Evolutionary conservation across 345 rosid genomes (phyloP), one percentile per base, ranked within the genome.

Genomic region (Diplotaxis tenuifolia): DNA sequence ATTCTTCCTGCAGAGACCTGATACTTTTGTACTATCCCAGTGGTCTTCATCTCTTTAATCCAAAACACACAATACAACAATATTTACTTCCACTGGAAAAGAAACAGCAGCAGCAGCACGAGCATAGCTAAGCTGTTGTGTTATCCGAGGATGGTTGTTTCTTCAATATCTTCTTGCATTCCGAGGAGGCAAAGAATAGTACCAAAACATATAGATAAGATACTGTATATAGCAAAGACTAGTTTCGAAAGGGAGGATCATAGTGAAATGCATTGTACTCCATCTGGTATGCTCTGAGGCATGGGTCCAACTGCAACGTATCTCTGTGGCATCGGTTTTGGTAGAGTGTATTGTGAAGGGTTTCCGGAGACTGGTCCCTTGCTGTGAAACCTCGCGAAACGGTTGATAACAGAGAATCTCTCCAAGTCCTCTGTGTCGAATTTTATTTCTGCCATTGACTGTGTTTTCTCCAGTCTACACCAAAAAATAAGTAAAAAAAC

Each of bases 381-480:
- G 67, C 79, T 81, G 77, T 92, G 97, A 74, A 88, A 92, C 85
- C 79, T 87, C n/a, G 97, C 96, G 73, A 92, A 92, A 7, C 97
- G 91, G 78, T 92, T 92, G 70, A 89, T 87, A 74, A 89, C 86
- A 23, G 89, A 79, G 81, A 80, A 85, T 72, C 82, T 86, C 77
- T 89, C 97, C 79, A 89, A 45, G 54, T 92, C 97, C 72, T 86
- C 89, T 38, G 81, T 84, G 83, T 92, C 97, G 72, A 85, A 73
- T 78, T 80, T 81, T 75, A 92, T 34, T 75, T 89, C 92, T 25
- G 79, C 57, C 22, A 86, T 65, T 21, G 86, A 82, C 55, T 80
- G 58, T 22, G 75, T 62, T 68, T 81, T 89, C 54, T 84, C 88
- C 89, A 87, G 70, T 73, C 96, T 92, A 88, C 84, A 83, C 38